phyloP scores from a whole-genome alignment of 2,329 filamentous ascomycete genomes.

The Leptographium procerum region DNA sequence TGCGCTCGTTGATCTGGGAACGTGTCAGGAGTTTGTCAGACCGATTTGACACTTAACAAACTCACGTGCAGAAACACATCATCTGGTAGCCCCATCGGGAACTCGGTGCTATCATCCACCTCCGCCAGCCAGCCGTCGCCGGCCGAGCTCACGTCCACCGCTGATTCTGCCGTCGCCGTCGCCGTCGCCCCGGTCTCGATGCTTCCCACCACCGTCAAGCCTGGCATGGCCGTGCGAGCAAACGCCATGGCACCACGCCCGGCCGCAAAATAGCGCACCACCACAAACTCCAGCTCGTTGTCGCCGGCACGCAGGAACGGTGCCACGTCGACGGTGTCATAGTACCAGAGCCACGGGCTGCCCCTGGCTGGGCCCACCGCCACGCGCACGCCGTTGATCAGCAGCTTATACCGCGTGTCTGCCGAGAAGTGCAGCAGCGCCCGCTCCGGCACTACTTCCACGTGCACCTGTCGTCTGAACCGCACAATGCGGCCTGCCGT shows the following conservation, averaged over 20 bases:
- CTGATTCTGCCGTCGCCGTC: no score
- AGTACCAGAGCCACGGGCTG: conserved; percentile 23
- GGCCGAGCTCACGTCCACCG: conserved; percentile 4
- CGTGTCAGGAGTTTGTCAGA: no score
- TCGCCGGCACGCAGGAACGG: conserved; percentile 13
- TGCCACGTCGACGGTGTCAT: conserved; percentile 20
- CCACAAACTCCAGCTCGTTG: conserved; percentile 18
- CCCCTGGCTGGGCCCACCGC: conserved; percentile 25
- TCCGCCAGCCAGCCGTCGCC: conserved; percentile 15
- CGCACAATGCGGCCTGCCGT: conserved; percentile 22
- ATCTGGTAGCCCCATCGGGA: conserved; percentile 20
- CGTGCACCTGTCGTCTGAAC: conserved; percentile 18
- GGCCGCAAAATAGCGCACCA: conserved; percentile 18
- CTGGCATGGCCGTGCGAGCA: conserved; percentile 17
- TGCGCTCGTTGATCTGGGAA: conserved; percentile 16
- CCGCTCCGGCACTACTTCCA: conserved; percentile 12
- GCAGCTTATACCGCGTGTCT: conserved; percentile 31
- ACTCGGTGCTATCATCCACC: conserved; percentile 15
- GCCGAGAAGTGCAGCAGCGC: conserved; percentile 19
- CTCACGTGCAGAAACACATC: conserved; percentile 30
- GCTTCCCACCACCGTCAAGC: conserved; percentile 17
- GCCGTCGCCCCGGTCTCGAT: conserved; percentile 5
- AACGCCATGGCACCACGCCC: conserved; percentile 20
- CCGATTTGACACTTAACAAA: no score
- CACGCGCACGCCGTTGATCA: conserved; percentile 24